Evolutionary conservation across 2,329 filamentous ascomycete genomes (phyloP), one percentile per base, ranked within the genome.

Genomic region (Botryotinia convoluta): DNA sequence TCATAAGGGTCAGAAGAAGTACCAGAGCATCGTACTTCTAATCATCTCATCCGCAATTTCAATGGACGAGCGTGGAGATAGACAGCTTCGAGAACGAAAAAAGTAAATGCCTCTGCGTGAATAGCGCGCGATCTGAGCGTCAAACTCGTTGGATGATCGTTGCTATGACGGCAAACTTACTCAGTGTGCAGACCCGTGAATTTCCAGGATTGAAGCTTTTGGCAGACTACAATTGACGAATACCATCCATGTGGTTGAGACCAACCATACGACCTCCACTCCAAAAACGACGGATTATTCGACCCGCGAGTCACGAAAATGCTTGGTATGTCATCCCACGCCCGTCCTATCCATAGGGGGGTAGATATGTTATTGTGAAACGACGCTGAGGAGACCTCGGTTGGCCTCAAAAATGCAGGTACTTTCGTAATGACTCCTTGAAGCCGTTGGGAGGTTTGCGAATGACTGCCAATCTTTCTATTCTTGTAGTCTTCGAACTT

Each of bases 371-470:
- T 67, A 64, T 78, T 29, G 39, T 78, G 77, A 79, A 79, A 79
- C 77, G 67, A 63, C 51, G 72, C 76, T 79, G 77, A 77, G 77
- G 76, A 73, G 62, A 72, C 67, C 74, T 77, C 75, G 76, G 74
- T 72, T 75, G 76, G 76, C 75, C 71, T 77, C 76, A 76, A 73
- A 74, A 69, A 68, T 72, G 45, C 48, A 59, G 61, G 39, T 45
- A 45, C 61, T 59, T 37, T 57, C 26, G n/a, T 45, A 39, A 72
- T 44, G 70, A 18, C 61, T 51, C 26, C 32, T n/a, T 54, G 26
- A 26, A 61, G 57, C 68, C 39, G 39, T 62, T 69, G 57, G 37
- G 54, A 45, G 44, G 45, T 32, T 7, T 57, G 62, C 60, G 37
- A 68, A 29, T 67, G 48, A 39, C 61, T 42, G 29, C n/a, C 29